phyloP scores from a whole-genome alignment of 495 filamentous ascomycete species.

The Penicillium coffeae region DNA sequence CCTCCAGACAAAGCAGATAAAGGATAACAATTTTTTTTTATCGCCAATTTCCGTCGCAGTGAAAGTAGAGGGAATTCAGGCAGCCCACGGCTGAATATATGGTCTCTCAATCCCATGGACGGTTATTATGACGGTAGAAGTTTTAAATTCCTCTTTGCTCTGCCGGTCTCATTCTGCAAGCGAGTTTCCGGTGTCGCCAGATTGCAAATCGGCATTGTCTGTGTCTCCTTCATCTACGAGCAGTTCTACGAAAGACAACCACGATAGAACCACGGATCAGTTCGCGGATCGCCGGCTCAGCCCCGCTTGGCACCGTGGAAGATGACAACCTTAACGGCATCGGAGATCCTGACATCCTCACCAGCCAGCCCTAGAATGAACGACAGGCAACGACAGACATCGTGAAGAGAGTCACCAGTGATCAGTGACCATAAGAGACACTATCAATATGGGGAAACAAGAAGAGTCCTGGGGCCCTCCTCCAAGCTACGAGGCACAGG shows the following conservation, averaged over 20 bases:
- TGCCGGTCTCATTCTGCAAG: too few relatives aligned
- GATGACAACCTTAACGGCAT: conserved; percentile 6
- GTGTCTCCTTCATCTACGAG: not conserved
- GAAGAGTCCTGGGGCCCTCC: conserved; percentile 20
- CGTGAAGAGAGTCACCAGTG: too few relatives aligned
- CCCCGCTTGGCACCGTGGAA: conserved; percentile 23
- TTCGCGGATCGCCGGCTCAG: conserved; percentile 8
- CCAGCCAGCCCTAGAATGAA: not conserved
- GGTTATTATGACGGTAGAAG: not conserved
- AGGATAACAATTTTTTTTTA: too few relatives aligned
- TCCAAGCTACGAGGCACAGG: conserved; percentile 29
- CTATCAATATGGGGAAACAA: not conserved
- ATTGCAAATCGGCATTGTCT: not conserved
- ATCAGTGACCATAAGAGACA: too few relatives aligned
- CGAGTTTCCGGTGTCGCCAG: not conserved
- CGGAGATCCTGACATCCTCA: not conserved
- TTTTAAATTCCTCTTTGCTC: not conserved
- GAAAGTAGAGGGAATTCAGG: too few relatives aligned
- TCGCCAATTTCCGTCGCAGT: too few relatives aligned
- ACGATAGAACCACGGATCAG: conserved; percentile 7
- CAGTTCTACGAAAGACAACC: too few relatives aligned
- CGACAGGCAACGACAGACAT: too few relatives aligned
- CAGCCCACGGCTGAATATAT: too few relatives aligned
- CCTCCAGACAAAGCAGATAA: too few relatives aligned
- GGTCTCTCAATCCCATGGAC: not conserved